phyloP scores from a whole-genome alignment of 257 asterid genomes.

The Parsonsia alboflavescens region DNA sequence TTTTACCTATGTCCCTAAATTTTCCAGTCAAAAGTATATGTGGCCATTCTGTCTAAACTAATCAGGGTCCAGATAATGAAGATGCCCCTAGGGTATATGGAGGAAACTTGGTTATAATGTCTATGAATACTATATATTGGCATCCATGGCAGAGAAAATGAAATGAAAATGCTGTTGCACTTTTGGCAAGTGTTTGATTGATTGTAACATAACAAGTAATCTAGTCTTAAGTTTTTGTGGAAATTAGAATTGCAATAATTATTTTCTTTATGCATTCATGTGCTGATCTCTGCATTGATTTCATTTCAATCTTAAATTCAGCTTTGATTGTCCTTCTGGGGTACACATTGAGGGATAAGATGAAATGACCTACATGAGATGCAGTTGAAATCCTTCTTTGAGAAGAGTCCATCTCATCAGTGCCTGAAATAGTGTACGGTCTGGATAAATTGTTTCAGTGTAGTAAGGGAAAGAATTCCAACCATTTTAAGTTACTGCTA shows the following conservation, averaged over 20 bases:
- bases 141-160: background rate
- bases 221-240: background rate
- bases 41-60: background rate
- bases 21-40: background rate
- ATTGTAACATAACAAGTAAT: background rate
- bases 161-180: background rate
- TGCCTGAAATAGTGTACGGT: slow-evolving; percentile 46
- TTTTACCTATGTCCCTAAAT: background rate
- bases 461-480: background rate
- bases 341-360: background rate
- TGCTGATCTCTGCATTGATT: background rate
- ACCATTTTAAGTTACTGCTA: background rate
- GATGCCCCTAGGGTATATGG: background rate
- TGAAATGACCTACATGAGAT: slow-evolving; percentile 52
- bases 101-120: background rate
- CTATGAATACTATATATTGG: background rate
- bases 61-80: background rate
- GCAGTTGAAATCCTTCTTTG: slow-evolving; percentile 86
- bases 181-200: background rate
- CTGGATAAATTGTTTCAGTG: background rate
- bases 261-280: background rate
- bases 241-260: background rate
- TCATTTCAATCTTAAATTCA: background rate
- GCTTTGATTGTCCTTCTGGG: background rate
- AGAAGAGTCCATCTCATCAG: slow-evolving; percentile 73